phyloP scores from a whole-genome alignment of 2,329 filamentous ascomycete genomes.

The Lecanosticta acicola region DNA sequence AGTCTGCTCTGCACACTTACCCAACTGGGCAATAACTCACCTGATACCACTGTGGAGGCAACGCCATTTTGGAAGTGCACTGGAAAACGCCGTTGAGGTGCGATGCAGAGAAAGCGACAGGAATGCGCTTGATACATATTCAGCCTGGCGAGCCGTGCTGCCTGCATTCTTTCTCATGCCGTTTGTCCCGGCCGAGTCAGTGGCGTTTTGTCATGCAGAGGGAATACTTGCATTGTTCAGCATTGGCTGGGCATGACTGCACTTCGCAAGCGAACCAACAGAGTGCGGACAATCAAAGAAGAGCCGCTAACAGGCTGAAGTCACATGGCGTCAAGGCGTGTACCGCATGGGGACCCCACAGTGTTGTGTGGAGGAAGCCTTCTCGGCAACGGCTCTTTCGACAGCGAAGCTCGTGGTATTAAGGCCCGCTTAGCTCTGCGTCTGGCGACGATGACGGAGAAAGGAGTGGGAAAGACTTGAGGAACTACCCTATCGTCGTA shows the following conservation, averaged over 20 bases:
- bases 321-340: not conserved
- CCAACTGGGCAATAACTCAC: slow-evolving; percentile 7
- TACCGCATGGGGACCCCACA: not conserved
- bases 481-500: not conserved
- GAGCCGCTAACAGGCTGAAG: not conserved
- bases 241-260: not conserved
- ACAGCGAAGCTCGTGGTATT: not conserved
- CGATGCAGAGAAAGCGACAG: too few relatives aligned
- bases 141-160: not conserved
- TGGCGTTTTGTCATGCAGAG: not conserved
- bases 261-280: not conserved
- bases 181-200: slow-evolving; percentile 1
- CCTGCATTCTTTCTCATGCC: slow-evolving; percentile 2
- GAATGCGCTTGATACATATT: not conserved
- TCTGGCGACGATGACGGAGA: too few relatives aligned
- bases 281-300: too few relatives aligned
- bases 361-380: not conserved
- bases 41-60: slow-evolving; percentile 55
- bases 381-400: not conserved
- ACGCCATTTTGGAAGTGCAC: slow-evolving; percentile 39
- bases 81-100: not conserved
- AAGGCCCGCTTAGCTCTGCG: too few relatives aligned
- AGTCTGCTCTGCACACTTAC: not conserved
- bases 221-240: not conserved
- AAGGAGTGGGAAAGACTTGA: too few relatives aligned